Conservation (phyloP, 1,284 basidiomycete species). For the Puccinia triticina region DNA sequence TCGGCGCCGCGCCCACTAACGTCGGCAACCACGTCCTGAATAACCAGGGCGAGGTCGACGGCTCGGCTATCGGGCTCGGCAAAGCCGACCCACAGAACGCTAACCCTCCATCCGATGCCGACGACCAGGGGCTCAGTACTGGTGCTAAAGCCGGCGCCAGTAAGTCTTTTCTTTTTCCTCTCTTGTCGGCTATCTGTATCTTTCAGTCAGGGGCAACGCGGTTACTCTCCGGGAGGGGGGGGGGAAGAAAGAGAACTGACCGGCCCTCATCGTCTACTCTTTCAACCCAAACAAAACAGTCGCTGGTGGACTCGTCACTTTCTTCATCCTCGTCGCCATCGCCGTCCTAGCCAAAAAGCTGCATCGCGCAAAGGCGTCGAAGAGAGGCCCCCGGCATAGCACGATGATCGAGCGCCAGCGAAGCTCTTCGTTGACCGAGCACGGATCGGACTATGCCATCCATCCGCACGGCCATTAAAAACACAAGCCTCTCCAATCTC, state of each 20-base stretch:
- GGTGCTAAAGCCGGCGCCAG: slow-evolving; percentile 26
- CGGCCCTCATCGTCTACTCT: too few species aligned
- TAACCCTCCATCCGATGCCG: neutral
- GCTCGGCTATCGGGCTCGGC: slow-evolving; percentile 5
- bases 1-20: neutral
- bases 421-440: neutral
- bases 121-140: neutral
- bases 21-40: slow-evolving; percentile 27
- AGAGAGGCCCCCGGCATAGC: too few species aligned
- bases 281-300: neutral
- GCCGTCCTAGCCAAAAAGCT: neutral
- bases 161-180: neutral
- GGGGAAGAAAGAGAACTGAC: too few species aligned
- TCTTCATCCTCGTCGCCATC: slow-evolving; percentile 1
- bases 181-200: too few species aligned
- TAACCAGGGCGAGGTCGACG: slow-evolving; percentile 15
- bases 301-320: neutral
- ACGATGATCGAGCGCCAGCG: neutral
- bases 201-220: too few species aligned
- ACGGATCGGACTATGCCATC: neutral
- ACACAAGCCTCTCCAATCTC: too few species aligned
- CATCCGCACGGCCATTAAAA: neutral
- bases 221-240: too few species aligned
- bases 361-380: neutral
- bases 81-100: neutral